Evolutionary conservation across 805 yeast species (phyloP).

Genomic region (Wickerhamiella musiphila): DNA sequence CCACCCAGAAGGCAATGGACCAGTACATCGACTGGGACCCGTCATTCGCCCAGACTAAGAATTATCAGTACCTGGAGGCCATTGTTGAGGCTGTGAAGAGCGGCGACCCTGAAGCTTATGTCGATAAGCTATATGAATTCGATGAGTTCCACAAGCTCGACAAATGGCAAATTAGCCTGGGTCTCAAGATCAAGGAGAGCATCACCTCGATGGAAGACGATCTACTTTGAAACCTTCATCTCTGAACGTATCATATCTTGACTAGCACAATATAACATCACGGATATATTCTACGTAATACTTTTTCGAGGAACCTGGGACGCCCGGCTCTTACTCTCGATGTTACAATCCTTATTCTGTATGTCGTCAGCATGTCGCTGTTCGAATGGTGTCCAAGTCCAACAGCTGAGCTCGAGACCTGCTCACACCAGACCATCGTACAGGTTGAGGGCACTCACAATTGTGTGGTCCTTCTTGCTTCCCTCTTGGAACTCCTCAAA

Average conservation of each 20-base stretch:
- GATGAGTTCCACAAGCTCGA: slow-evolving; percentile 83
- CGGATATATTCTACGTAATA: no score
- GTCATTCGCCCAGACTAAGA: slow-evolving; percentile 45
- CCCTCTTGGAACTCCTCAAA: slow-evolving; percentile 73
- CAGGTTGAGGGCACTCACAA: slow-evolving; percentile 56
- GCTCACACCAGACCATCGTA: slow-evolving; percentile 59
- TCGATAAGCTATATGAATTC: slow-evolving; percentile 58
- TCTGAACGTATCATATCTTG: no score
- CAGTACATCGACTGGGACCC: slow-evolving; percentile 57
- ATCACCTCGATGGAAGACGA: slow-evolving; percentile 64
- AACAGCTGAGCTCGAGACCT: no score
- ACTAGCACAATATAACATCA: no score
- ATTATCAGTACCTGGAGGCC: slow-evolving; percentile 47
- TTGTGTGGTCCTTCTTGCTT: slow-evolving; percentile 60
- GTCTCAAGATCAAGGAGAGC: slow-evolving; percentile 62
- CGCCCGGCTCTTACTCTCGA: no score
- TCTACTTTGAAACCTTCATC: slow-evolving; percentile 7
- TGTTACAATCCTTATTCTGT: no score
- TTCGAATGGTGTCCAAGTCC: no score
- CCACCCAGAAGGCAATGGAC: slow-evolving; percentile 57
- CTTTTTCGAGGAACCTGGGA: no score
- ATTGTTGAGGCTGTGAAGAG: slow-evolving; percentile 57
- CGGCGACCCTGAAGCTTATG: slow-evolving; percentile 62
- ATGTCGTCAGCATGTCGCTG: no score
- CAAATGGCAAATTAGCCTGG: slow-evolving; percentile 71